Percentiles rank a stretch among this genome's conserved stretches.
Conservation (phyloP, 164 flowering plant genomes). For the Vitis riparia region DNA sequence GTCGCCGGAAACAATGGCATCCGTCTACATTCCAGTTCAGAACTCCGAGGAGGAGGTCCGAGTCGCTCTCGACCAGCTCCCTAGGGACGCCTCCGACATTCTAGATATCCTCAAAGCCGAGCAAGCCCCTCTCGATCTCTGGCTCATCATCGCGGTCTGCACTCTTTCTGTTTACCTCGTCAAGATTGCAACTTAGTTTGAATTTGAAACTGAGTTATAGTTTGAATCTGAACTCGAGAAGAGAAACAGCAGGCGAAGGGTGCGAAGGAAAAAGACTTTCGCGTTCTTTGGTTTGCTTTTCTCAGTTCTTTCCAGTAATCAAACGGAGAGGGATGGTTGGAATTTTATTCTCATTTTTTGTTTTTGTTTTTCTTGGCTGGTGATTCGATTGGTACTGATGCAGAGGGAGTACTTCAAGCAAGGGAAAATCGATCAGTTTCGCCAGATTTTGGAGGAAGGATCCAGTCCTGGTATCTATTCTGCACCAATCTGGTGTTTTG, state of each 20-base stretch:
- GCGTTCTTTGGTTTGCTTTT: too few species aligned
- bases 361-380: background rate
- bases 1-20: conserved; percentile 55
- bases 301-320: background rate
- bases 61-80: conserved; percentile 87
- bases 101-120: conserved; percentile 98
- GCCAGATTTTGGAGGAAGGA: conserved; percentile 93
- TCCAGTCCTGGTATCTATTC: conserved; percentile 78
- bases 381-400: conserved; percentile 12
- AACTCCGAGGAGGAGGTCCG: conserved; percentile 96
- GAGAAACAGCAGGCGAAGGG: too few species aligned
- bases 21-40: conserved; percentile 89
- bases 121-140: conserved; percentile 96
- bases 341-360: background rate
- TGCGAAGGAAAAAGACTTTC: too few species aligned
- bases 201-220: too few species aligned
- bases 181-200: too few species aligned
- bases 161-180: background rate
- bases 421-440: conserved; percentile 85
- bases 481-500: too few species aligned
- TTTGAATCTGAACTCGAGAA: too few species aligned
- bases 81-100: conserved; percentile 90
- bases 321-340: background rate
- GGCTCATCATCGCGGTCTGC: conserved; percentile 94
- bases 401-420: conserved; percentile 99